A percentile compares a stretch with the other conserved stretches of the same genome.
phyloP scores from a whole-genome alignment of 1,284 basidiomycete species.

The Tylopilus orsonianus region DNA sequence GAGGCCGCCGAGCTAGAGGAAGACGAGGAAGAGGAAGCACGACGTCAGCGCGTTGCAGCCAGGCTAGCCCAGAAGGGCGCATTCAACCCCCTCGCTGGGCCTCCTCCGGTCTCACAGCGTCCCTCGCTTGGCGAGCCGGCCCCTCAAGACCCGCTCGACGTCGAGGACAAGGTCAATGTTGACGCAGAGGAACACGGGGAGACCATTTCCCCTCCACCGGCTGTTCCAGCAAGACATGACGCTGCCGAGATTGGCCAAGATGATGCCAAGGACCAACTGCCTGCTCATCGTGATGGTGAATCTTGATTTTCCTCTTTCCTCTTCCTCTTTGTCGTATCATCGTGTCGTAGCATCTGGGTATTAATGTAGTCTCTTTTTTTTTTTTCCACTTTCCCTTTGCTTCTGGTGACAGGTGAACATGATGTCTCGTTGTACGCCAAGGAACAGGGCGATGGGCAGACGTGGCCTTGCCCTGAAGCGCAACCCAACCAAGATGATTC shows the following conservation, averaged over 20 bases:
- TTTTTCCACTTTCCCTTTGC: background rate
- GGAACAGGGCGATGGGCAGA: slow-evolving; percentile 10
- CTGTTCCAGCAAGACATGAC: slow-evolving; percentile 14
- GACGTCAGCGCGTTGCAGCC: slow-evolving; percentile 59
- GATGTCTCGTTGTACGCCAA: slow-evolving; percentile 13
- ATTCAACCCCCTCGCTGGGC: slow-evolving; percentile 55
- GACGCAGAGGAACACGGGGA: slow-evolving; percentile 23
- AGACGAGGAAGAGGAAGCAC: slow-evolving; percentile 55
- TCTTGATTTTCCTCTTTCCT: slow-evolving; percentile 38
- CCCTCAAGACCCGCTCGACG: slow-evolving; percentile 9
- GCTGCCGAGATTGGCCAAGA: slow-evolving; percentile 15
- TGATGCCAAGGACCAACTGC: slow-evolving; percentile 21
- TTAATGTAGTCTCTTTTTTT: slow-evolving; percentile 29
- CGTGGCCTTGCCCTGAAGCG: slow-evolving; percentile 10
- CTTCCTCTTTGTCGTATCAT: slow-evolving; percentile 21
- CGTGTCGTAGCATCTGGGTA: slow-evolving; percentile 32
- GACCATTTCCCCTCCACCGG: slow-evolving; percentile 13
- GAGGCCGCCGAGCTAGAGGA: slow-evolving; percentile 39
- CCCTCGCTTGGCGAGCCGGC: slow-evolving; percentile 15
- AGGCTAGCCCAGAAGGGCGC: slow-evolving; percentile 65
- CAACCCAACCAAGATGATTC: slow-evolving; percentile 1
- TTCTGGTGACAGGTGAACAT: slow-evolving; percentile 26
- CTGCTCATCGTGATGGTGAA: slow-evolving; percentile 51
- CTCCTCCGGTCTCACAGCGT: slow-evolving; percentile 37
- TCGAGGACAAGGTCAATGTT: slow-evolving; percentile 25